A percentile compares a stretch with the other conserved stretches of the same genome.
Conservation (phyloP, 805 yeast genomes). For the Teunomyces funiuensis region DNA sequence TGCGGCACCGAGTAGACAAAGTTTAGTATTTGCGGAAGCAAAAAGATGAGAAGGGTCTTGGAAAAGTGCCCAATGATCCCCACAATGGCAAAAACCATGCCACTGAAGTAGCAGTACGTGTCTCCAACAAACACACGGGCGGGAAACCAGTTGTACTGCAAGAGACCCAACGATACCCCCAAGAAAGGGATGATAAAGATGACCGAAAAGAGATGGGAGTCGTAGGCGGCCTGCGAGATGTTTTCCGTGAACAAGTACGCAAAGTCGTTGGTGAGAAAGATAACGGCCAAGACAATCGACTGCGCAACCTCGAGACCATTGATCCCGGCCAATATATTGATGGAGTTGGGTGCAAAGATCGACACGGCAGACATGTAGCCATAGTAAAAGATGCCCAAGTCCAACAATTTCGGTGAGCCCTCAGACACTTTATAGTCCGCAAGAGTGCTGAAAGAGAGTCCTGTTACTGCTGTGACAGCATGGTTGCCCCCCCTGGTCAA, state of each 20-base stretch:
- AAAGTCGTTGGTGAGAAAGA: conserved; percentile 73
- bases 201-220: conserved; percentile 79
- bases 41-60: conserved; percentile 81
- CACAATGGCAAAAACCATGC: conserved; percentile 97
- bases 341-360: conserved; percentile 93
- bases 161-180: conserved; percentile 77
- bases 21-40: conserved; percentile 88
- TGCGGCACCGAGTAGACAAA: conserved; percentile 93
- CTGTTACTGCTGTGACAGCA: conserved; percentile 31
- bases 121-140: conserved; percentile 96
- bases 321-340: conserved; percentile 93
- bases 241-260: conserved; percentile 54
- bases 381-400: conserved; percentile 80
- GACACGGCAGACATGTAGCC: conserved; percentile 87
- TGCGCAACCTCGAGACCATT: conserved; percentile 98
- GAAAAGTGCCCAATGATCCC: conserved; percentile 96
- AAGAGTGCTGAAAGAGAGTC: conserved; percentile 40
- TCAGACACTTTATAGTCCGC: conserved; percentile 36
- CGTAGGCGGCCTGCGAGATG: conserved; percentile 56
- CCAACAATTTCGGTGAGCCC: conserved; percentile 50
- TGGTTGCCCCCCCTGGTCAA: conserved; percentile 31
- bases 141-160: conserved; percentile 85
- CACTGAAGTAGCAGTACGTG: conserved; percentile 96
- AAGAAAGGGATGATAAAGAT: conserved; percentile 81
- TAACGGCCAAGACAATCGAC: conserved; percentile 70